Conservation (phyloP, 2,329 filamentous ascomycete genomes). For the Paracoccidioides lutzii region DNA sequence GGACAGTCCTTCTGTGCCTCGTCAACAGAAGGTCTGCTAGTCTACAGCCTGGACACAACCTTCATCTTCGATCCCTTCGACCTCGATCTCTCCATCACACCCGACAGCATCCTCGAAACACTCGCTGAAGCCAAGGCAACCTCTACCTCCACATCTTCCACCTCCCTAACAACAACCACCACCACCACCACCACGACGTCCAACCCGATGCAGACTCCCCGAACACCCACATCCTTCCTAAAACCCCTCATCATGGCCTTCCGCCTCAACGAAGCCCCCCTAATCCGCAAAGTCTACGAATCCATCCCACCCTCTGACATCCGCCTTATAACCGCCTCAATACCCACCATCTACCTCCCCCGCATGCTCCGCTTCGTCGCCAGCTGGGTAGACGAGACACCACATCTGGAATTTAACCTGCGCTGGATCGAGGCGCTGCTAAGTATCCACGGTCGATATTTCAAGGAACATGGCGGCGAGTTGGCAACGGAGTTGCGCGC, state of each 20-base stretch:
- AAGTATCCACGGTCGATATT: slow-evolving; percentile 69
- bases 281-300: slow-evolving; percentile 79
- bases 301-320: slow-evolving; percentile 65
- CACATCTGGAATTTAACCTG: slow-evolving; percentile 88
- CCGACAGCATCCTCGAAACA: slow-evolving; percentile 67
- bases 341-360: slow-evolving; percentile 77
- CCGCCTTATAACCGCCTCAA: slow-evolving; percentile 58
- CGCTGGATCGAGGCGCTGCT: slow-evolving; percentile 78
- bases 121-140: slow-evolving; percentile 37
- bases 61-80: slow-evolving; percentile 93
- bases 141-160: background rate
- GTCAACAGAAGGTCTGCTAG: slow-evolving; percentile 82
- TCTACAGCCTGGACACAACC: slow-evolving; percentile 79
- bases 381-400: slow-evolving; percentile 73
- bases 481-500: slow-evolving; percentile 75
- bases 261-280: slow-evolving; percentile 71
- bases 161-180: slow-evolving; percentile 30
- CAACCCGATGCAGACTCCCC: no score
- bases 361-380: slow-evolving; percentile 78
- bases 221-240: slow-evolving; percentile 45
- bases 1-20: slow-evolving; percentile 88
- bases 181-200: slow-evolving; percentile 49
- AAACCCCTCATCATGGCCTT: slow-evolving; percentile 96
- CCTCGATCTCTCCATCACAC: slow-evolving; percentile 85
- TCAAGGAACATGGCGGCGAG: slow-evolving; percentile 66